Evolutionary conservation across 2,329 filamentous ascomycete species (phyloP), one percentile per base, ranked within the genome.

Genomic region (Ophiostoma ulmi): DNA sequence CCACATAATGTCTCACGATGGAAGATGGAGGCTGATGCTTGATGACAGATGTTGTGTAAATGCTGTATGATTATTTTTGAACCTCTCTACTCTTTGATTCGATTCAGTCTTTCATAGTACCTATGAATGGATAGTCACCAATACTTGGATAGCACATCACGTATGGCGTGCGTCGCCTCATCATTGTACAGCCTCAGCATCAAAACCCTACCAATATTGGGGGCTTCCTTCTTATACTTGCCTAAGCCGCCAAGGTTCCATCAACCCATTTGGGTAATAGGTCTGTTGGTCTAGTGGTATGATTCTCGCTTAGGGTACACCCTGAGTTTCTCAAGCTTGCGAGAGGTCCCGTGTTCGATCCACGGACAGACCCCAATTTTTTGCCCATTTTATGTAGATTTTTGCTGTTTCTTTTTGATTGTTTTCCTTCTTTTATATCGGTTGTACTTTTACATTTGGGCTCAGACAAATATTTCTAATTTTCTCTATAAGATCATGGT

Each of bases 341-440:
- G 64, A 66, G 64, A 66, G 64, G 64, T 66, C 64, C 64, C 64
- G 64, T 66, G 64, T 66, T 66, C 64, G 64, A 66, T 66, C 64
- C 64, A 66, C 64, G 64, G 64, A 66, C 64, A 66, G 64, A 39
- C 64, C 64, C 64, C 38, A 66, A 66, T 14, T 26, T 66, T 66
- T 66, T 67, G 65, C 22, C 26, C 7, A 35, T 17, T 26, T 1
- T 39, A 31, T 26, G 39, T 31, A 1, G 14, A 1, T 17, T 63
- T 65, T 65, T 39, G 63, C 8, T 2, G 4, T 22, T 65, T 38
- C 14, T 4, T 38, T 65, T 65, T 22, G 17, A 41, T 65, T 65
- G 13, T 65, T 8, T 13, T 14, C 41, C 41, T 65, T 26, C 36
- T 4, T 58, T 1, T 8, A 58, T 10, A 58, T 26, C 11, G 3